Percentiles rank a stretch among this genome's conserved stretches.
Evolutionary conservation across 73 alveolate genomes (phyloP).

Genomic region (Uronychia binucleata): DNA sequence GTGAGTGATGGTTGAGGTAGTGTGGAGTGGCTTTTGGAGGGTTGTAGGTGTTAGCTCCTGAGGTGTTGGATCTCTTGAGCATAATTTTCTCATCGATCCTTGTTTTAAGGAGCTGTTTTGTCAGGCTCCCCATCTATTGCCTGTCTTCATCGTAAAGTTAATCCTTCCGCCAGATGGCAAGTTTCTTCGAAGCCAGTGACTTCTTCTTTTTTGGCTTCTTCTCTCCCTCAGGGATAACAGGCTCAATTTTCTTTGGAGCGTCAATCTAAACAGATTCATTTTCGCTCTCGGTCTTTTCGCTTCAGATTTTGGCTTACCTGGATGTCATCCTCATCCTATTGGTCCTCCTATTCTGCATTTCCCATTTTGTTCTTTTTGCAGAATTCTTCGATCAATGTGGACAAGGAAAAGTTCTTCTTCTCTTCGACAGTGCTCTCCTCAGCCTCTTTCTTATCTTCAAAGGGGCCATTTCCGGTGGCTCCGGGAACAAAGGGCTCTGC

Average conservation of each 20-base stretch:
- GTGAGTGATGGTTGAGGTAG: too few species aligned
- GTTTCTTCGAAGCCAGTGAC: background rate
- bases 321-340: background rate
- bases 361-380: background rate
- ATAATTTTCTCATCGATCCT: background rate
- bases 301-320: background rate
- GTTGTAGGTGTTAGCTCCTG: too few species aligned
- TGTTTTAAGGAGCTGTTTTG: background rate
- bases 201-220: background rate
- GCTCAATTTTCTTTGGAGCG: background rate
- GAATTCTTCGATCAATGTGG: background rate
- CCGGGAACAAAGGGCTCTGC: constrained; percentile 3
- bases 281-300: background rate
- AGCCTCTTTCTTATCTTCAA: background rate
- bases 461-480: too few species aligned
- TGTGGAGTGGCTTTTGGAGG: too few species aligned
- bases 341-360: background rate
- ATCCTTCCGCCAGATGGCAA: background rate
- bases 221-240: background rate
- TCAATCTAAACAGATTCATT: background rate
- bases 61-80: background rate
- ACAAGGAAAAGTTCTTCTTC: too few species aligned
- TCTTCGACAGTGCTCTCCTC: too few species aligned
- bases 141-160: background rate
- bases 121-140: background rate